Percentiles rank a stretch among this genome's conserved stretches.
These are phyloP conservation scores for Stagonosporopsis rhizophila DNA, from an alignment of 2,329 filamentous ascomycete species.

Conservation along the genomic window DNA sequence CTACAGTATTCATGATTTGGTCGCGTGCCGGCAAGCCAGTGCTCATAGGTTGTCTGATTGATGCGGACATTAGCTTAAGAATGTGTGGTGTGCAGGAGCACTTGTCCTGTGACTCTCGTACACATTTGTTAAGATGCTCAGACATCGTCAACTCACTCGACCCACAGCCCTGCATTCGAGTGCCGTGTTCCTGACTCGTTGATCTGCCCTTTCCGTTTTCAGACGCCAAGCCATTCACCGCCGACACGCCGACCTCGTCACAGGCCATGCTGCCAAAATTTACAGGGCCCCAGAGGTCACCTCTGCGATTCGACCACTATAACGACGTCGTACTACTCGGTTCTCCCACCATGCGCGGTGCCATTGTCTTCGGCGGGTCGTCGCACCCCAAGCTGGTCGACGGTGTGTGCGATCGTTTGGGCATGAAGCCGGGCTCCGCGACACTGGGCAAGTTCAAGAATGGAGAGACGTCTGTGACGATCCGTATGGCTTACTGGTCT, in stretches of 20 bases:
- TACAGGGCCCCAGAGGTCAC: constrained; percentile 26
- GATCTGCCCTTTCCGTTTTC: constrained; percentile 1
- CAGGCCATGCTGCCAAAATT: constrained; percentile 37
- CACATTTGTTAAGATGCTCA: background rate
- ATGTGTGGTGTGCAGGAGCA: background rate
- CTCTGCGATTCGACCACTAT: constrained; percentile 33
- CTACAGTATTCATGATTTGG: constrained; percentile 22
- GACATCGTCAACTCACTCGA: background rate
- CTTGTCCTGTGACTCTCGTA: background rate
- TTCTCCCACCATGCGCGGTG: constrained; percentile 65
- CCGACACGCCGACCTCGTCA: constrained; percentile 19
- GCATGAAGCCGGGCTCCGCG: constrained; percentile 65
- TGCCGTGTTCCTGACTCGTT: constrained; percentile 10
- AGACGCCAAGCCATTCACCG: constrained; percentile 11
- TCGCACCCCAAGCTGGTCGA: constrained; percentile 70
- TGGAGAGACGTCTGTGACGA: constrained; percentile 73
- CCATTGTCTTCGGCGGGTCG: constrained; percentile 71
- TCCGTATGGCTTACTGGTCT: constrained; percentile 54
- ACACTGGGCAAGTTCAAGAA: constrained; percentile 72
- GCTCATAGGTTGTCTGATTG: constrained; percentile 29
- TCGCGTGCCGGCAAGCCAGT: constrained; percentile 43
- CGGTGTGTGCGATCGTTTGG: constrained; percentile 70
- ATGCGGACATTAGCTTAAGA: constrained; percentile 2
- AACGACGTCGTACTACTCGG: constrained; percentile 42
- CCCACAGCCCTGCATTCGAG: constrained; percentile 3